Conservation (phyloP, 768 basidiomycete genomes). For the Phaeolepiota aurea region DNA sequence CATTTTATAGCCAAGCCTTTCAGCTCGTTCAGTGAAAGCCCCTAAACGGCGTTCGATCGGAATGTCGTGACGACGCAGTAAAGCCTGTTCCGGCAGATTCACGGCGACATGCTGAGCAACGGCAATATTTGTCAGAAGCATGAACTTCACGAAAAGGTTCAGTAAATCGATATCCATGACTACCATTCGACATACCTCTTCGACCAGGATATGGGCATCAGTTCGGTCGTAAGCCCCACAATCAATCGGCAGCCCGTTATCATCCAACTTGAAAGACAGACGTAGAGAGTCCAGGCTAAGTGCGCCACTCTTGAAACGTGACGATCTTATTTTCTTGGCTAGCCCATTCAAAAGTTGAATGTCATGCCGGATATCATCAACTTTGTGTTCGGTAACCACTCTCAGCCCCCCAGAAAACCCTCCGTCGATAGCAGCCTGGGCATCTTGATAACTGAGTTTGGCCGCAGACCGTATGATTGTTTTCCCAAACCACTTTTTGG, state of each 20-base stretch:
- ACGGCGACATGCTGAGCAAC: conserved; percentile 92
- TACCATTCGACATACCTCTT: conserved; percentile 56
- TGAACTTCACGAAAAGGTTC: conserved; percentile 49
- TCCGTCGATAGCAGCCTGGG: conserved; percentile 77
- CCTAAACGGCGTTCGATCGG: conserved; percentile 90
- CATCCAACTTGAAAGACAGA: conserved; percentile 74
- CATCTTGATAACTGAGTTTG: conserved; percentile 77
- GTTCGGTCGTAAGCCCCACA: conserved; percentile 55
- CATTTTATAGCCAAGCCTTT: conserved; percentile 74
- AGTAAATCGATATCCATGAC: conserved; percentile 3
- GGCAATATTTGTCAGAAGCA: conserved; percentile 85
- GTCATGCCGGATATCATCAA: conserved; percentile 63
- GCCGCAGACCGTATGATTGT: conserved; percentile 89
- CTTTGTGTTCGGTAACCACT: conserved; percentile 49
- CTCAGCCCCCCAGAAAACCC: conserved; percentile 43
- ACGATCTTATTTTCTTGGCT: conserved; percentile 61
- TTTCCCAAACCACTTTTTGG: conserved; percentile 91
- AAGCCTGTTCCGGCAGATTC: conserved; percentile 92
- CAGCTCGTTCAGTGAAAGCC: conserved; percentile 72
- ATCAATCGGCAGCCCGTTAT: conserved; percentile 71
- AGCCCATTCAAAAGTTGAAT: conserved; percentile 61
- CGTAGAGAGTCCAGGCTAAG: conserved; percentile 62
- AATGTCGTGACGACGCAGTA: conserved; percentile 88
- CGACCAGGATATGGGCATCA: conserved; percentile 76
- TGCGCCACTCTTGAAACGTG: conserved; percentile 76